Evolutionary conservation across 1,284 basidiomycete species (phyloP).

Genomic region (Pseudozyma sp.): DNA sequence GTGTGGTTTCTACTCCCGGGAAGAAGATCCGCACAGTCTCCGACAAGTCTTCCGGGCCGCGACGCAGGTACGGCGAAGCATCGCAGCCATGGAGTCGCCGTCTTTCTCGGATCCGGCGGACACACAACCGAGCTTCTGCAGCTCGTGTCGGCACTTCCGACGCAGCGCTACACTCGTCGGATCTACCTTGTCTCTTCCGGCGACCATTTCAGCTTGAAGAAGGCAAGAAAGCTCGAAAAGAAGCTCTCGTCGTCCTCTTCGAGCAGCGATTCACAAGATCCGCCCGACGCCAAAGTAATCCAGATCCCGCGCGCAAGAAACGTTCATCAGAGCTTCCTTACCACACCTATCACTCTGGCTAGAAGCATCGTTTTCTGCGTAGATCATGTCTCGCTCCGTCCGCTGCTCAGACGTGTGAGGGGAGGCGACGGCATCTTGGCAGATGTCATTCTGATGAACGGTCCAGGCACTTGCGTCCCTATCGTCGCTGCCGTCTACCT

Average conservation of each 20-base stretch:
- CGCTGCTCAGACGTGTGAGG: constrained; percentile 3
- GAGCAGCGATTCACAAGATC: background rate
- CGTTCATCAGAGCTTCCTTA: constrained; percentile 60
- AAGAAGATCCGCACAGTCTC: background rate
- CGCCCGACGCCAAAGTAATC: constrained; percentile 16
- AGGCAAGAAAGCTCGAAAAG: constrained; percentile 78
- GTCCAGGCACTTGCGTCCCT: constrained; percentile 91
- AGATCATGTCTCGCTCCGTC: constrained; percentile 45
- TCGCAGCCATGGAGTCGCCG: constrained; percentile 68
- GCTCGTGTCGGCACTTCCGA: constrained; percentile 81
- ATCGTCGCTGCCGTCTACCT: constrained; percentile 80
- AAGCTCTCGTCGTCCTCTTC: constrained; percentile 52
- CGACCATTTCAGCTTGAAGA: constrained; percentile 81
- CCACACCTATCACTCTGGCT: constrained; percentile 49
- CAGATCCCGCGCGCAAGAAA: constrained; percentile 82
- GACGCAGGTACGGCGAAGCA: background rate
- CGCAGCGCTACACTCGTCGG: constrained; percentile 79
- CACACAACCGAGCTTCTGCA: constrained; percentile 90
- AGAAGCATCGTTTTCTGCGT: constrained; percentile 47
- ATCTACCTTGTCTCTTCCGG: constrained; percentile 86
- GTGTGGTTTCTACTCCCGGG: constrained; percentile 29
- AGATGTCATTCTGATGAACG: constrained; percentile 89
- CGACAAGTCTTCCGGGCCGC: background rate
- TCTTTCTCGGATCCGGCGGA: constrained; percentile 81
- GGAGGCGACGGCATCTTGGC: constrained; percentile 67